These are phyloP conservation scores for Seiridium cupressi DNA, from an alignment of 2,329 filamentous ascomycete species.

Conservation along the genomic window DNA sequence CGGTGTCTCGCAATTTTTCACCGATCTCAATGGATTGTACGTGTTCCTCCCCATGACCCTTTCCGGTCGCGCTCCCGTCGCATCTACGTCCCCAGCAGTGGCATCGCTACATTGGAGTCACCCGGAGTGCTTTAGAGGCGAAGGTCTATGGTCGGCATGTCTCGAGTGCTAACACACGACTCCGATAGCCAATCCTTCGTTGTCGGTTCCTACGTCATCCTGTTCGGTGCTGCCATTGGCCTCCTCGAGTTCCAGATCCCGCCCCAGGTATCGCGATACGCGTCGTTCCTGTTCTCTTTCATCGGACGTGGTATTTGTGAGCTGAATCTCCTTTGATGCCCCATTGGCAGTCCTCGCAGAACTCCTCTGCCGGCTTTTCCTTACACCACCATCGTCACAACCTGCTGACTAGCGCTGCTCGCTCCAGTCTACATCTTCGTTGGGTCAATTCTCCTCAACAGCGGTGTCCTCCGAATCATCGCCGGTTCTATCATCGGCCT, in stretches of 20 bases:
- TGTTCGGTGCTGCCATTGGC: slow-evolving; percentile 80
- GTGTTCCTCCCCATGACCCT: slow-evolving; percentile 27
- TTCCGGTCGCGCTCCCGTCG: slow-evolving; percentile 30
- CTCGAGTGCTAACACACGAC: neutral
- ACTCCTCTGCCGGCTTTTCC: neutral
- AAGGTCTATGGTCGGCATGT: neutral
- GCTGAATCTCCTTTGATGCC: slow-evolving; percentile 35
- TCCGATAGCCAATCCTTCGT: slow-evolving; percentile 65
- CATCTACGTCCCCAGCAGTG: neutral
- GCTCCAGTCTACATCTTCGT: slow-evolving; percentile 89
- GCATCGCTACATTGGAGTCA: neutral
- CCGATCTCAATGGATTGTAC: slow-evolving; percentile 47
- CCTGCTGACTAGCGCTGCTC: neutral
- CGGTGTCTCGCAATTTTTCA: slow-evolving; percentile 72
- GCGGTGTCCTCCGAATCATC: slow-evolving; percentile 65
- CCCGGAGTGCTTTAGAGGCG: neutral
- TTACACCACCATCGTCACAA: neutral
- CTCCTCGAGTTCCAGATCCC: slow-evolving; percentile 92
- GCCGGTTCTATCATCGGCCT: slow-evolving; percentile 76
- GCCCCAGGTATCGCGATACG: slow-evolving; percentile 87
- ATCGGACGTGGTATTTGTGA: slow-evolving; percentile 90
- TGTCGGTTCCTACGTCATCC: slow-evolving; percentile 80
- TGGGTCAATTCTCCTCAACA: slow-evolving; percentile 78
- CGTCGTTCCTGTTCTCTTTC: slow-evolving; percentile 97
- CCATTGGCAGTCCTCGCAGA: neutral